Conservation (phyloP, 1,139 yeast genomes). For the Yamadazyma jaroonii region DNA sequence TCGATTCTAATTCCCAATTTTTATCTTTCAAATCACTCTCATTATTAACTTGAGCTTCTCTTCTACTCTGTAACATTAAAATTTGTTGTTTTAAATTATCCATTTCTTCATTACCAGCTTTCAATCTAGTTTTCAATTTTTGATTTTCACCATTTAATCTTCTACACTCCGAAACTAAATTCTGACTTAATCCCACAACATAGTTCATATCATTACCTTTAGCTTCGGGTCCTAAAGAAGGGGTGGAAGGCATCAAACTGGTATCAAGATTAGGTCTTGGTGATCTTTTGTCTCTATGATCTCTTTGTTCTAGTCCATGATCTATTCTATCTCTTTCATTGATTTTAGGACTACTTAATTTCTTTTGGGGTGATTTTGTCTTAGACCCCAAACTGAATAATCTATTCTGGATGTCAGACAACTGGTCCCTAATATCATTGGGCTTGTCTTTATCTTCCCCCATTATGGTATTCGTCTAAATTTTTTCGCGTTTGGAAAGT, state of each 20-base stretch:
- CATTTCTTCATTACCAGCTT: constrained; percentile 41
- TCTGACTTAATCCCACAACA: constrained; percentile 81
- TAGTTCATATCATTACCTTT: constrained; percentile 70
- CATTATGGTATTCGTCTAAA: constrained; percentile 8
- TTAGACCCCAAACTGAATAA: constrained; percentile 35
- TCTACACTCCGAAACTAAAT: constrained; percentile 74
- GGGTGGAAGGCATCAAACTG: constrained; percentile 20
- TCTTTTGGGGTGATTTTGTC: constrained; percentile 13
- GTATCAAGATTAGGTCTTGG: constrained; percentile 7
- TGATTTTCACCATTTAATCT: constrained; percentile 70
- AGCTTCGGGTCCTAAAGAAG: constrained; percentile 42
- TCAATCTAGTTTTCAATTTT: constrained; percentile 42
- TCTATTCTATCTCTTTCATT: constrained; percentile 10
- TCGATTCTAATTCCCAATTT: constrained; percentile 76
- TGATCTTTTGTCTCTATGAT: constrained; percentile 7
- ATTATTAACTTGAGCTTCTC: constrained; percentile 27
- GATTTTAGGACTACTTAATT: too few species aligned
- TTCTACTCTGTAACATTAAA: constrained; percentile 26
- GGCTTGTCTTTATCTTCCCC: constrained; percentile 17
- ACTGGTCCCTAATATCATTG: constrained; percentile 53
- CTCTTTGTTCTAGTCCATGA: neutral
- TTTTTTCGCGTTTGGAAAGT: constrained; percentile 1
- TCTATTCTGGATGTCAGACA: constrained; percentile 58
- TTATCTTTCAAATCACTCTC: constrained; percentile 60
- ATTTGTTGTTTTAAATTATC: constrained; percentile 38